phyloP scores from a whole-genome alignment of 2,329 filamentous ascomycete species.

The Aspergillus oerlinghausenensis region DNA sequence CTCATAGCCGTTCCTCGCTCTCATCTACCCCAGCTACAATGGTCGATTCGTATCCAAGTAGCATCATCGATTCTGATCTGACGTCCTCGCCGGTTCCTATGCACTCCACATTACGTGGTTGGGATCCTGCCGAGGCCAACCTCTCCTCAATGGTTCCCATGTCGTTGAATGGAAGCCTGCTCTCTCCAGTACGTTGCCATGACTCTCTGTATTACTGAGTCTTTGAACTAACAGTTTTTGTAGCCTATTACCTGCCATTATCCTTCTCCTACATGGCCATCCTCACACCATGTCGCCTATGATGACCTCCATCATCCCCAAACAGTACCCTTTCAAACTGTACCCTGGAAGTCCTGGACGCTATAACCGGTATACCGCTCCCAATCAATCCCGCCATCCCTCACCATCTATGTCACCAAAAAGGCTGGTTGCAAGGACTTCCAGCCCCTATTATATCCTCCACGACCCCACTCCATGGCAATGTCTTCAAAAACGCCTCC shows the following conservation, averaged over 20 bases:
- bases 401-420: background rate
- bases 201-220: background rate
- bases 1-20: constrained; percentile 27
- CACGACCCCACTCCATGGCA: too few species aligned
- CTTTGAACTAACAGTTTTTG: constrained; percentile 10
- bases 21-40: constrained; percentile 31
- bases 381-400: background rate
- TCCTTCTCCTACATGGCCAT: constrained; percentile 38
- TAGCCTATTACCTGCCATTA: constrained; percentile 37
- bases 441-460: too few species aligned
- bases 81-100: constrained; percentile 32
- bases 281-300: constrained; percentile 34
- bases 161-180: constrained; percentile 30
- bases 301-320: constrained; percentile 34
- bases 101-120: constrained; percentile 27
- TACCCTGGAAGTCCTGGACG: constrained; percentile 33
- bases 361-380: constrained; percentile 13
- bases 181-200: constrained; percentile 34
- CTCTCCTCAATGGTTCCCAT: constrained; percentile 31
- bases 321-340: constrained; percentile 27
- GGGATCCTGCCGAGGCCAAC: constrained; percentile 28
- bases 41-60: constrained; percentile 33
- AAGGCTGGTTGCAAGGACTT: background rate
- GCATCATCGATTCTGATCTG: constrained; percentile 28
- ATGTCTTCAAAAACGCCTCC: too few species aligned